Base-by-base conservation (phyloP, 73 alveolate genomes). In the Symbiodinium pilosum region DNA sequence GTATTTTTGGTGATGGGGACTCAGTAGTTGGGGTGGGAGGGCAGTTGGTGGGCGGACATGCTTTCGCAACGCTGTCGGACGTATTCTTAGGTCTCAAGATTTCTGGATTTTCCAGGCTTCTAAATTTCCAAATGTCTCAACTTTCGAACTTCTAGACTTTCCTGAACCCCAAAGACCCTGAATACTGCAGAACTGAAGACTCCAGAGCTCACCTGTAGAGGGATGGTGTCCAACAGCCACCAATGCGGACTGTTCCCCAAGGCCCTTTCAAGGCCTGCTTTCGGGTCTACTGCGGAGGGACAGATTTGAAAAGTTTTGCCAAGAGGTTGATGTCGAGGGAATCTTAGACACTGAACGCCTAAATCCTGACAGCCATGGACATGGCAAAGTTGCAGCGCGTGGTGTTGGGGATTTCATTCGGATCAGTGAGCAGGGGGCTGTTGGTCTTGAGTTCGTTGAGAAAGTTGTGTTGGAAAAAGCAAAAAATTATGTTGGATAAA, bases 191-290 rank as follows among this genome's bases (percentile, higher is more conserved):
- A n/a, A n/a, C n/a, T n/a, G n/a, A n/a, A n/a, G n/a, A n/a, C 71
- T 54, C 71, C 30, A 54, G 71, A 64, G 77, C 77, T 36, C 77
- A 28, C 77, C 77, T 64, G 36, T 64, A 64, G 77, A 26, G 77
- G 77, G 77, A 64, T 24, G 77, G 77, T 64, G 77, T 64, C 77
- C 77, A 18, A 64, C 77, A 64, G 14, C 77, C 77, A 26, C 77
- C 77, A 64, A 64, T 64, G 38, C 38, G 77, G 32, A 64, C 77
- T 18, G 28, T 64, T 32, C 28, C 77, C 77, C 77, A 64, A 64
- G 77, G 77, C 36, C 77, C 77, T 36, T 64, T 32, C 32, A 64
- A 1, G 9, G 28, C 77, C 77, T 64, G 77, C 8, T 64, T 11
- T 12, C 36, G 41, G 77, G 77, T 18, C 16, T 64, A 0, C 32